A percentile compares a stretch with the other conserved stretches of the same genome.
phyloP scores from a whole-genome alignment of 768 basidiomycete genomes.

The Boletus huronensis region DNA sequence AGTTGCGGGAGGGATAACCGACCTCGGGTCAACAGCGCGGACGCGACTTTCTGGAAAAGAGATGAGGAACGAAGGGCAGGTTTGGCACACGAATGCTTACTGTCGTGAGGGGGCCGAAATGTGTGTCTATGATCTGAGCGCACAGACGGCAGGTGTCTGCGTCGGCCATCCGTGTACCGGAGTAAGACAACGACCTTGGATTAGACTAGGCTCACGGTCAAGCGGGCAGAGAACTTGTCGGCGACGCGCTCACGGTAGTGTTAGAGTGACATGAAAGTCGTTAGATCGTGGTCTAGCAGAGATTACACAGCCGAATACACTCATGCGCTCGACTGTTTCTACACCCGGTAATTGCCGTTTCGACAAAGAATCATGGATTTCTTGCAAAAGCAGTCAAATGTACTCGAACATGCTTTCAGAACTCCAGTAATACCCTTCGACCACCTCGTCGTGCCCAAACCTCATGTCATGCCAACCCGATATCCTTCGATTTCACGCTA shows the following conservation, averaged over 20 bases:
- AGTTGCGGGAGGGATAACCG: conserved; percentile 70
- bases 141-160: conserved; percentile 59
- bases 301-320: conserved; percentile 2
- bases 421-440: neutral
- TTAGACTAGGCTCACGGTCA: neutral
- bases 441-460: neutral
- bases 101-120: conserved; percentile 64
- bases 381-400: conserved; percentile 1
- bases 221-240: neutral
- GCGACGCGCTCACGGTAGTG: neutral
- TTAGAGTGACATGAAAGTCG: conserved; percentile 13
- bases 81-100: conserved; percentile 38
- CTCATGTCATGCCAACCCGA: neutral
- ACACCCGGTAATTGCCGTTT: conserved; percentile 6
- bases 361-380: neutral
- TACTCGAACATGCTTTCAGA: conserved; percentile 9
- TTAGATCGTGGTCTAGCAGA: neutral
- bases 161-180: conserved; percentile 51
- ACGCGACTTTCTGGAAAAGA: conserved; percentile 60
- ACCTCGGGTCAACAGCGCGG: conserved; percentile 74
- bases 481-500: conserved; percentile 19
- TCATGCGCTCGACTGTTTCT: neutral
- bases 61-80: neutral
- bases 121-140: conserved; percentile 56
- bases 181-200: neutral